These are phyloP conservation scores for Thozetella sp. DNA, from an alignment of 495 filamentous ascomycete species.

Conservation along the genomic window DNA sequence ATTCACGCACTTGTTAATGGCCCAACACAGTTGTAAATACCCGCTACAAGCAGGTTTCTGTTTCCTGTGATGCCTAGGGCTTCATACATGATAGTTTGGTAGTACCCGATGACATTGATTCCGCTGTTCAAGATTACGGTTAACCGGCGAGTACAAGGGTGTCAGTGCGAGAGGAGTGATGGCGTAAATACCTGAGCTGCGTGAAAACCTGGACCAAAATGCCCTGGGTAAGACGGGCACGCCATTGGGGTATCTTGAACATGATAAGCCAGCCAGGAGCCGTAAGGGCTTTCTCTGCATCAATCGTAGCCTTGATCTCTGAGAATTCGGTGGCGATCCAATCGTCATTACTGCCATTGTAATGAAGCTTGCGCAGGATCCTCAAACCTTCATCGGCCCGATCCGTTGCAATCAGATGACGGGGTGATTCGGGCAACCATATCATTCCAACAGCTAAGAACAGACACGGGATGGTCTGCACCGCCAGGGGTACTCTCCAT, in stretches of 20 bases:
- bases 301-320: conserved; percentile 49
- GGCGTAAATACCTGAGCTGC: too few species aligned
- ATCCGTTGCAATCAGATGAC: conserved; percentile 54
- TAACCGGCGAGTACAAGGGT: too few species aligned
- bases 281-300: conserved; percentile 44
- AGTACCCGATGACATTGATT: conserved; percentile 60
- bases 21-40: conserved; percentile 63
- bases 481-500: conserved; percentile 59
- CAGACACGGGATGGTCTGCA: conserved; percentile 45
- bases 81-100: conserved; percentile 62
- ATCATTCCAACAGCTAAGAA: conserved; percentile 46
- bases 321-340: conserved; percentile 50
- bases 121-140: too few species aligned
- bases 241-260: conserved; percentile 53
- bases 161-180: too few species aligned
- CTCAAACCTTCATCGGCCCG: conserved; percentile 46
- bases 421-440: conserved; percentile 55
- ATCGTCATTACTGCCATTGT: conserved; percentile 45
- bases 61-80: conserved; percentile 55
- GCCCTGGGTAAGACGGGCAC: conserved; percentile 47
- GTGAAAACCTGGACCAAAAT: conserved; percentile 27
- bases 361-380: conserved; percentile 52
- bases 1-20: conserved; percentile 26
- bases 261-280: conserved; percentile 49
- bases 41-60: conserved; percentile 53